A percentile compares a stretch with the other conserved stretches of the same genome.
phyloP scores from a whole-genome alignment of 2,329 filamentous ascomycete species.

The Cordyceps pruinosa region DNA sequence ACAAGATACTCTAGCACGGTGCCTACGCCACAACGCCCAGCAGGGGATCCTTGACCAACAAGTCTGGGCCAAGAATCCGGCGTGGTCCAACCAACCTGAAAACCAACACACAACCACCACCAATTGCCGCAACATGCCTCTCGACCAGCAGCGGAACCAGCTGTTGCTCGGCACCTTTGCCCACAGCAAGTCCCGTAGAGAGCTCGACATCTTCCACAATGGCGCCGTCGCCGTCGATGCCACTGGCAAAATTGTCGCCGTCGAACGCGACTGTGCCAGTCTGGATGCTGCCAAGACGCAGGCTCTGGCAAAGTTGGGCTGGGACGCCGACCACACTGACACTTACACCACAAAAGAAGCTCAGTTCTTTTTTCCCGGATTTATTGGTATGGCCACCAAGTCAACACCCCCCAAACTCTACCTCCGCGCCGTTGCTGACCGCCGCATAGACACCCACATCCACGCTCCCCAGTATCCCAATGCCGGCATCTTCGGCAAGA shows the following conservation, averaged over 20 bases:
- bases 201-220: slow-evolving; percentile 46
- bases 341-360: slow-evolving; percentile 34
- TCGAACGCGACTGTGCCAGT: slow-evolving; percentile 33
- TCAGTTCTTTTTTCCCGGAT: slow-evolving; percentile 78
- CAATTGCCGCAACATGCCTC: neutral
- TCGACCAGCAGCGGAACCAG: slow-evolving; percentile 29
- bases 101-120: neutral
- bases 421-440: neutral
- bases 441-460: slow-evolving; percentile 73
- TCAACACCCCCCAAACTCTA: too few relatives aligned
- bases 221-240: slow-evolving; percentile 44
- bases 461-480: slow-evolving; percentile 96
- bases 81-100: too few relatives aligned
- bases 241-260: slow-evolving; percentile 42
- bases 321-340: slow-evolving; percentile 33
- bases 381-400: slow-evolving; percentile 52
- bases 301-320: slow-evolving; percentile 38
- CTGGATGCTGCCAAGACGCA: slow-evolving; percentile 24
- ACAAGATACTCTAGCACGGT: too few relatives aligned
- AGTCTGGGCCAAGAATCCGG: neutral
- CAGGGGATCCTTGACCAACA: neutral
- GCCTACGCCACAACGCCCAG: too few relatives aligned
- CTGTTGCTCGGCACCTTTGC: slow-evolving; percentile 51
- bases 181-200: slow-evolving; percentile 40
- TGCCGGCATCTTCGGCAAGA: slow-evolving; percentile 85